Evolutionary conservation across 179 eudicot genomes (phyloP).

Genomic region (Silene noctiflora): DNA sequence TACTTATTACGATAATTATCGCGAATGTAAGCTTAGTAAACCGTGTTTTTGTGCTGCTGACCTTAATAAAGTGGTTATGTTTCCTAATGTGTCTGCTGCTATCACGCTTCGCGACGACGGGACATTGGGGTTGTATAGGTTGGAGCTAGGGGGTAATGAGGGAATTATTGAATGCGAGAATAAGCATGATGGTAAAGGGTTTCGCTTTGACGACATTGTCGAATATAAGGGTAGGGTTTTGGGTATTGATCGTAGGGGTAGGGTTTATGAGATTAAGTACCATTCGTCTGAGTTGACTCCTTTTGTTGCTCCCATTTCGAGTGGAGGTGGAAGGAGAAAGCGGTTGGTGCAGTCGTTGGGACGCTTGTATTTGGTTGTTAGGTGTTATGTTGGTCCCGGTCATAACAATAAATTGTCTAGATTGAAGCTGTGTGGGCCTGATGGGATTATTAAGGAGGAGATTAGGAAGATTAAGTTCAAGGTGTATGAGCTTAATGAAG

Average conservation of each 20-base stretch:
- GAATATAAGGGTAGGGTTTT: slow-evolving; percentile 21
- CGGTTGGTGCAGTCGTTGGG: slow-evolving; percentile 24
- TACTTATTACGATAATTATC: rapidly evolving
- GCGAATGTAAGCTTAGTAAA: background rate
- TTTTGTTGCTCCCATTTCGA: background rate
- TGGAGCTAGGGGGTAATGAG: background rate
- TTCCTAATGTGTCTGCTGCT: background rate
- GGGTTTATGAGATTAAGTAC: slow-evolving; percentile 19
- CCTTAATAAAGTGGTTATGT: slow-evolving; percentile 14
- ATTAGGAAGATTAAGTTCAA: background rate
- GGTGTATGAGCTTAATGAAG: slow-evolving; percentile 16
- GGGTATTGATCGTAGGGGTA: slow-evolving; percentile 24
- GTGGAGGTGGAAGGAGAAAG: slow-evolving; percentile 26
- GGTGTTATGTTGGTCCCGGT: background rate
- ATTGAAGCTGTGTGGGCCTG: no score
- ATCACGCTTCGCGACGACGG: background rate
- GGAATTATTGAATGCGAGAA: background rate
- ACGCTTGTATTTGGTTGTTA: slow-evolving; percentile 20
- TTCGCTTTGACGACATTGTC: slow-evolving; percentile 25
- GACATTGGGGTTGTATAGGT: slow-evolving; percentile 17
- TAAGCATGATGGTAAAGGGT: slow-evolving; percentile 19
- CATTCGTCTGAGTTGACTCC: background rate
- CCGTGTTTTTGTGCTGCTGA: background rate
- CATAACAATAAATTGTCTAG: background rate
- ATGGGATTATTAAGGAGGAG: no score